Percentiles rank a stretch among this genome's conserved stretches.
These are phyloP conservation scores for Blastobotrys petasosporus DNA, from an alignment of 1,139 yeast species.

Conservation along the genomic window DNA sequence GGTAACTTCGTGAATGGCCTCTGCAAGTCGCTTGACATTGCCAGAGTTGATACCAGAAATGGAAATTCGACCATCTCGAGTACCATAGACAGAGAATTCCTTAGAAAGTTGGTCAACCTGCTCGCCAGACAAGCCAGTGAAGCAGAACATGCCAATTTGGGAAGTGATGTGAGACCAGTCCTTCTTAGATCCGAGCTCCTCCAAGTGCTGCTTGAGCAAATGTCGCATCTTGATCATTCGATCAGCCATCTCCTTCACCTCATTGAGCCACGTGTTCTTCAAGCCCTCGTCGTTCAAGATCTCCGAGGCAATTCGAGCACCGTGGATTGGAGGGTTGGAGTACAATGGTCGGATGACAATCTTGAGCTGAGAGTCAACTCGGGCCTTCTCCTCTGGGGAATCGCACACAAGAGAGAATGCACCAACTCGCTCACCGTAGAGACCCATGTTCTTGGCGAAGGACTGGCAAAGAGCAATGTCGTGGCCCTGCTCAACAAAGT, in stretches of 20 bases:
- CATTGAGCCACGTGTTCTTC: constrained; percentile 75
- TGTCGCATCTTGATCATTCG: constrained; percentile 77
- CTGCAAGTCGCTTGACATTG: constrained; percentile 75
- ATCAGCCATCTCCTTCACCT: constrained; percentile 81
- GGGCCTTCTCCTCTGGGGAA: constrained; percentile 35
- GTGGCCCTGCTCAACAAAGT: constrained; percentile 57
- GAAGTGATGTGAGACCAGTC: constrained; percentile 88
- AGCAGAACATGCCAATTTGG: constrained; percentile 97
- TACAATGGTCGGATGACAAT: constrained; percentile 75
- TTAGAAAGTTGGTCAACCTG: constrained; percentile 76
- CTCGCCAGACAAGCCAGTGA: constrained; percentile 74
- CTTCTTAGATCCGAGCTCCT: constrained; percentile 70
- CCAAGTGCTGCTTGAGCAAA: constrained; percentile 55
- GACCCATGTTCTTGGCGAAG: constrained; percentile 96
- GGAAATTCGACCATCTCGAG: constrained; percentile 76
- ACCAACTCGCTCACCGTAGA: constrained; percentile 97
- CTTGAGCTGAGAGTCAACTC: constrained; percentile 67
- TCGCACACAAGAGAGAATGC: constrained; percentile 53
- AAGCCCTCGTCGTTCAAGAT: constrained; percentile 62
- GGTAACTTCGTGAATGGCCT: constrained; percentile 53
- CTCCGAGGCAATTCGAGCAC: constrained; percentile 84
- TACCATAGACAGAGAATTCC: constrained; percentile 71
- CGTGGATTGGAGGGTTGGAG: constrained; percentile 94
- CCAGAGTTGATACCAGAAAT: constrained; percentile 86
- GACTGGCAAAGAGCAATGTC: constrained; percentile 67